These are phyloP conservation scores for Atalantia buxifolia DNA, from an alignment of 345 rosid species.

Conservation along the genomic window DNA sequence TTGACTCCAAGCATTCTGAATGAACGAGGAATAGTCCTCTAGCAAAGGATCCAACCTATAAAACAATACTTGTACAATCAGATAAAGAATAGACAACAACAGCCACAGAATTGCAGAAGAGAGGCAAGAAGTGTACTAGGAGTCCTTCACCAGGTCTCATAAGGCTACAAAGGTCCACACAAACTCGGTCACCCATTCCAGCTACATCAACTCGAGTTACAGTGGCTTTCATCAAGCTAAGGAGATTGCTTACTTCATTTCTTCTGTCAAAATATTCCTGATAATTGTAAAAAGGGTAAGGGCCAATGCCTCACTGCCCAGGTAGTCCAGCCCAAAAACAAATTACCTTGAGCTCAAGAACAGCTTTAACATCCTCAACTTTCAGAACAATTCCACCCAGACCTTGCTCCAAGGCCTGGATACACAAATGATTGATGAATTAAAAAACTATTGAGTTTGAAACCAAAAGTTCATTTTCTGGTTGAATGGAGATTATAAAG, in stretches of 20 bases:
- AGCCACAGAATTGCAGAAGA: not conserved
- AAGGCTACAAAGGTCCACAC: conserved; percentile 94
- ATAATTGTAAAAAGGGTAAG: conserved; percentile 31
- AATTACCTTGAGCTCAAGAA: conserved; percentile 66
- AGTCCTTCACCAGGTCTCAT: conserved; percentile 95
- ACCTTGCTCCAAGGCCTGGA: conserved; percentile 83
- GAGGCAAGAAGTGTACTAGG: conserved; percentile 43
- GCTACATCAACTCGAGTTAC: conserved; percentile 50
- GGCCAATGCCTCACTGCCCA: conserved; percentile 15
- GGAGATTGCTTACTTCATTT: conserved; percentile 46
- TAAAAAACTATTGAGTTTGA: not conserved
- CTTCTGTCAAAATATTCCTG: conserved; percentile 85
- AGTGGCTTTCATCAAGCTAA: conserved; percentile 61
- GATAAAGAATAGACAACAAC: not conserved
- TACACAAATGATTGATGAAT: not conserved
- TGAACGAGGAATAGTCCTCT: conserved; percentile 92
- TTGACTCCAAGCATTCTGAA: conserved; percentile 84
- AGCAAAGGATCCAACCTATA: conserved; percentile 89
- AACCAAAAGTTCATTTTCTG: not conserved
- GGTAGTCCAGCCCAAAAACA: conserved; percentile 8
- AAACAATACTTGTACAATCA: not conserved
- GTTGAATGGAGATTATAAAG: not conserved
- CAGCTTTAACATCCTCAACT: conserved; percentile 53
- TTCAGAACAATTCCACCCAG: conserved; percentile 74
- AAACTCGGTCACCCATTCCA: conserved; percentile 92